Percentiles rank a stretch among this genome's conserved stretches.
phyloP scores from a whole-genome alignment of 2,329 filamentous ascomycete genomes.

The Nemania abortiva region DNA sequence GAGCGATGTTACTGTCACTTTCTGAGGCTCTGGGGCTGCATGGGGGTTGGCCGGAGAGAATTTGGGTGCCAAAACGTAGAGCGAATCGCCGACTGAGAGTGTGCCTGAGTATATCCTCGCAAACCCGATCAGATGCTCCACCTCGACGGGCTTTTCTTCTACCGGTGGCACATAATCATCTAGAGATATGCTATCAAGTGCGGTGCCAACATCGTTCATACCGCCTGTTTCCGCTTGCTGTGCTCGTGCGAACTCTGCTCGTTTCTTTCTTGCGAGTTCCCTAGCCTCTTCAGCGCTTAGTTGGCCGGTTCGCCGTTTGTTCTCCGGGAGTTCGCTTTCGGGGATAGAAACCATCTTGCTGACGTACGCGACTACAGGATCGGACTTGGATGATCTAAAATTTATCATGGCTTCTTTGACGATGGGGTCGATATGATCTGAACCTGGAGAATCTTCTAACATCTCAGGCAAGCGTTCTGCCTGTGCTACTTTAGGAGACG shows the following conservation, averaged over 20 bases:
- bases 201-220: constrained; percentile 68
- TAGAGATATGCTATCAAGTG: constrained; percentile 71
- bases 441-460: constrained; percentile 82
- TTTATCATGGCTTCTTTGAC: constrained; percentile 85
- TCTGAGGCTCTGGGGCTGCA: constrained; percentile 78
- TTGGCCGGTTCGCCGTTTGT: constrained; percentile 77
- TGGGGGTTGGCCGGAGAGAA: constrained; percentile 86
- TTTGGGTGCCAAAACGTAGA: constrained; percentile 94
- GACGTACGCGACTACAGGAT: constrained; percentile 91
- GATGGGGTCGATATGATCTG: constrained; percentile 73
- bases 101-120: constrained; percentile 93
- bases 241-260: constrained; percentile 86
- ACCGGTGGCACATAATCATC: constrained; percentile 63
- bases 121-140: constrained; percentile 93
- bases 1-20: constrained; percentile 85
- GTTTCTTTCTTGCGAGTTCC: constrained; percentile 87
- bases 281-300: constrained; percentile 91
- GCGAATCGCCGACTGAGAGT: constrained; percentile 85
- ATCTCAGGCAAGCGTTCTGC: constrained; percentile 82
- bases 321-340: constrained; percentile 89
- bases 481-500: constrained; percentile 85
- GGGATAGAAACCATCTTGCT: constrained; percentile 98
- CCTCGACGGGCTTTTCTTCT: constrained; percentile 73
- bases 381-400: constrained; percentile 77
- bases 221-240: constrained; percentile 71